These are phyloP conservation scores for Erodium texanum DNA, from an alignment of 441 rosid genomes.

Conservation along the genomic window DNA sequence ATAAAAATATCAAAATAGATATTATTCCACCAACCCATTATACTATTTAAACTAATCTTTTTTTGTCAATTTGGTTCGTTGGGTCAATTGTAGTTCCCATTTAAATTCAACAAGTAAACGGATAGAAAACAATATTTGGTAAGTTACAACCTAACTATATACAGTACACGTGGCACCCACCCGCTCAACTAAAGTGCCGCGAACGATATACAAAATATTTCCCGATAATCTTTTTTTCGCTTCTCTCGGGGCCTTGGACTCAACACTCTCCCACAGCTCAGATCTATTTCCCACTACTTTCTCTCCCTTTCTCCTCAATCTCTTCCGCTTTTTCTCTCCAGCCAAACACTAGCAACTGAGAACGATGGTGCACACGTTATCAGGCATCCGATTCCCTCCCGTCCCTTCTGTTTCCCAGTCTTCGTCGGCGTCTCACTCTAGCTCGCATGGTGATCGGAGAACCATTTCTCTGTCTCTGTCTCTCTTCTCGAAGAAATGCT, in stretches of 20 bases:
- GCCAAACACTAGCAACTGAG: neutral
- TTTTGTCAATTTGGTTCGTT: too few relatives aligned
- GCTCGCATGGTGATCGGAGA: constrained; percentile 43
- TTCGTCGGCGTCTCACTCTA: too few relatives aligned
- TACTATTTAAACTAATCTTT: too few relatives aligned
- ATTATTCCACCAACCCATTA: too few relatives aligned
- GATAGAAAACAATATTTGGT: too few relatives aligned
- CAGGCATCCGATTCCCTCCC: constrained; percentile 43
- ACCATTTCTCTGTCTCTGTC: constrained; percentile 29
- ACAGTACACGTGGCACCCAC: constrained; percentile 22
- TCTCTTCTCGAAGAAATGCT: constrained; percentile 36
- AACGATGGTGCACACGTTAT: constrained; percentile 45
- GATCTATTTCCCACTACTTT: neutral
- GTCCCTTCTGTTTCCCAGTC: constrained; percentile 33
- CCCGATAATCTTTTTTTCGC: constrained; percentile 8
- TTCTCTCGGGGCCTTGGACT: constrained; percentile 17
- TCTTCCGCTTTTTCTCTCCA: constrained; percentile 6
- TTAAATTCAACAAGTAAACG: too few relatives aligned
- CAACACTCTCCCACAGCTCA: neutral
- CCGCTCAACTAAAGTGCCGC: neutral
- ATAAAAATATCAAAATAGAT: too few relatives aligned
- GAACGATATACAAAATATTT: neutral
- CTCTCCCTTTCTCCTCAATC: neutral
- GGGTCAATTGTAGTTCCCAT: too few relatives aligned
- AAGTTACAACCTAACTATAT: too few relatives aligned